These are phyloP conservation scores for Pleurotus citrinopileatus DNA, from an alignment of 768 basidiomycete species.

Conservation along the genomic window DNA sequence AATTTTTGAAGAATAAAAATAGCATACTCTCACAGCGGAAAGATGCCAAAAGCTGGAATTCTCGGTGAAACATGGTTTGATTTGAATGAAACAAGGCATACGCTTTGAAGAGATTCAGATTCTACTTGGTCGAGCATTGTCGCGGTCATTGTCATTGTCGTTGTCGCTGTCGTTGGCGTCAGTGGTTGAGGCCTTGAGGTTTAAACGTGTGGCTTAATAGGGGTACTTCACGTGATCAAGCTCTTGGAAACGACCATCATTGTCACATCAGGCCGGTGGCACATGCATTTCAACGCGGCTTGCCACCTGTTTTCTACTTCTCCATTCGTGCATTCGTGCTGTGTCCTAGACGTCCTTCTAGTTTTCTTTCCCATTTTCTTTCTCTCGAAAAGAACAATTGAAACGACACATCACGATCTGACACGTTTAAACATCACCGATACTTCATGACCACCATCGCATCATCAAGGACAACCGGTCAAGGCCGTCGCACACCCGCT, in stretches of 20 bases:
- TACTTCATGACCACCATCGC: constrained; percentile 47
- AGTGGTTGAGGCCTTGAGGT: too few species aligned
- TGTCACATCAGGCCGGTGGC: constrained; percentile 2
- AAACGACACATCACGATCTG: constrained; percentile 2
- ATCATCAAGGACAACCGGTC: constrained; percentile 43
- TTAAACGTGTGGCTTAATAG: too few species aligned
- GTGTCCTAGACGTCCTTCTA: background rate
- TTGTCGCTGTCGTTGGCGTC: too few species aligned
- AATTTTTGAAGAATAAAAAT: background rate
- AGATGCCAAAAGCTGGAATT: constrained; percentile 39
- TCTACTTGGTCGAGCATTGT: constrained; percentile 28
- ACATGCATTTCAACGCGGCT: constrained; percentile 8
- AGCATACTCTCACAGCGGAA: constrained; percentile 36
- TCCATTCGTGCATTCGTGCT: background rate
- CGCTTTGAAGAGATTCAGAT: constrained; percentile 32
- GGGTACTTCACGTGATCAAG: background rate
- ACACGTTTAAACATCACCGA: constrained; percentile 5
- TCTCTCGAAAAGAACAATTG: background rate
- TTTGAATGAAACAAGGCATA: constrained; percentile 2
- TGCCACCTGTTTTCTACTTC: constrained; percentile 10
- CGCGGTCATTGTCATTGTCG: background rate
- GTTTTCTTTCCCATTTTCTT: background rate
- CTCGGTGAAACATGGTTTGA: background rate
- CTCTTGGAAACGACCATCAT: background rate
- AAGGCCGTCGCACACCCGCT: constrained; percentile 43